Evolutionary conservation across 2,329 filamentous ascomycete species (phyloP), one percentile per base, ranked within the genome.

Genomic region (Xylaria sp.): DNA sequence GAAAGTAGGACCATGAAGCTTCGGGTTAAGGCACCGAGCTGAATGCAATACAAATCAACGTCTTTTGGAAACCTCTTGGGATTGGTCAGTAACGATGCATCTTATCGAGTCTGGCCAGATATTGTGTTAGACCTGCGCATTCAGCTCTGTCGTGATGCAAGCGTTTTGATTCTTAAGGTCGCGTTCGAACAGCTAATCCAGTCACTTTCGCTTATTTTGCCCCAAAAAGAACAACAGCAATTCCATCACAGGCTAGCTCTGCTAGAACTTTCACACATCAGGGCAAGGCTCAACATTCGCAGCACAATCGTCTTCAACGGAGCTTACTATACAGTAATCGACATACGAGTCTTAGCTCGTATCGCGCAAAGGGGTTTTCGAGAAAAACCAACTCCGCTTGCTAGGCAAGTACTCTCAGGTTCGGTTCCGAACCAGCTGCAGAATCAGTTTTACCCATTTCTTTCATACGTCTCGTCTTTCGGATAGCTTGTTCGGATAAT

Each of bases 171-270:
- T 7, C 8, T 3, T 41, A 41, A 41, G 39, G 9, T 41, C 39
- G 13, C 39, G 12, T 15, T 41, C 18, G 18, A 44, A 15, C 18
- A 20, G 7, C 5, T n/a, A 46, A 18, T 18, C 18, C 9, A 46
- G 15, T 12, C 7, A 15, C 18, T 28, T 52, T 63, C 60, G 60
- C 60, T 55, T 63, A 55, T 55, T 63, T 23, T 63, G n/a, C 25
- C 60, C 50, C 18, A 55, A 63, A 15, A 32, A 7, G 18, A 32
- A 37, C 51, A 46, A 15, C 13, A 46, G 10, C 18, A 39, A 23
- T 12, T 23, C 20, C 13, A 15, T 63, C 12, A 32, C 23, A 46
- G 48, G 20, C 15, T 39, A 44, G 23, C 37, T 48, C 50, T 55
- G 7, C 5, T 34, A 37, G 10, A 44, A 52, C 32, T 3, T 20